phyloP scores from a whole-genome alignment of 257 asterid genomes.

The Catharanthus roseus region DNA sequence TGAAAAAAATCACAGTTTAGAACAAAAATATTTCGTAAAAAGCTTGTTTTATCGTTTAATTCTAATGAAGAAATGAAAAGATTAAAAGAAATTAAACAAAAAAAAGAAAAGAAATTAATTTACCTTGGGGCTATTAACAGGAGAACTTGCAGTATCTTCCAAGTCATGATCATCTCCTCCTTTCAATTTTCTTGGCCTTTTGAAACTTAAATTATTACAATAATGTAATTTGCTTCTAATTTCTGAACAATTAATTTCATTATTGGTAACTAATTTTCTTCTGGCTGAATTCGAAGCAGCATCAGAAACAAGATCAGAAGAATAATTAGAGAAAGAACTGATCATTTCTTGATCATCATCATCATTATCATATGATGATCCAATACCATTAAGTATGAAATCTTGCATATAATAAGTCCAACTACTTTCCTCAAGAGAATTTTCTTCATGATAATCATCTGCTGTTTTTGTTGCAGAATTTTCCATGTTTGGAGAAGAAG shows the following conservation, averaged over 20 bases:
- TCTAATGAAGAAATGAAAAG: no score
- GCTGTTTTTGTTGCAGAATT: constrained; percentile 16
- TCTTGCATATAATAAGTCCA: constrained; percentile 77
- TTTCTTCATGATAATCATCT: no score
- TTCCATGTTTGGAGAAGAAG: constrained; percentile 7
- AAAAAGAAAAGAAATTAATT: not conserved
- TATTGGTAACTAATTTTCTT: constrained; percentile 19
- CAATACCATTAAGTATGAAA: constrained; percentile 26
- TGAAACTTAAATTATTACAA: constrained; percentile 28
- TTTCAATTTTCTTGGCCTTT: constrained; percentile 41
- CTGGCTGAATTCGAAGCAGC: constrained; percentile 58
- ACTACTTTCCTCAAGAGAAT: constrained; percentile 63
- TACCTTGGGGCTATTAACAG: constrained; percentile 74
- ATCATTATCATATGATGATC: no score
- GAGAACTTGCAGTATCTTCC: constrained; percentile 81
- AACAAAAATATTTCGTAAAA: no score
- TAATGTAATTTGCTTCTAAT: constrained; percentile 6
- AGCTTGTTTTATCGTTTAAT: no score
- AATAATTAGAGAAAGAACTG: constrained; percentile 21
- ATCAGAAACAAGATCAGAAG: constrained; percentile 52
- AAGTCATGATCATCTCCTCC: constrained; percentile 39
- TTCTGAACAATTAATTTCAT: constrained; percentile 20
- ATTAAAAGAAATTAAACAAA: not conserved
- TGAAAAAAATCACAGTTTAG: no score
- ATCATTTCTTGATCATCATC: no score